These are phyloP conservation scores for Papiliotrema flavescens DNA, from an alignment of 1,284 basidiomycete species.

Conservation along the genomic window DNA sequence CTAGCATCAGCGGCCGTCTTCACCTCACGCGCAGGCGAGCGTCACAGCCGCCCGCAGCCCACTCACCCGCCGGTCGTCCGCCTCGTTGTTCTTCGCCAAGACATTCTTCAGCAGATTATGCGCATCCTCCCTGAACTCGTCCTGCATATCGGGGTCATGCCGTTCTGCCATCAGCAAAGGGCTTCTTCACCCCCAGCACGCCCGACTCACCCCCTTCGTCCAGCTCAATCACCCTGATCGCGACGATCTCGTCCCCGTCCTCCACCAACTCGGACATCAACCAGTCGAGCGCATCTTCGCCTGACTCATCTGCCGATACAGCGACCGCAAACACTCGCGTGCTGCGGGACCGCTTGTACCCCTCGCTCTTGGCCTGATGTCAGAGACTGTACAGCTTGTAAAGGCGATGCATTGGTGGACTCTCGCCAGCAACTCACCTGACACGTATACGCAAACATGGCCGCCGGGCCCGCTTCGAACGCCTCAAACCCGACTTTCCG, in stretches of 20 bases:
- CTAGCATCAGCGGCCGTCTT: constrained; percentile 44
- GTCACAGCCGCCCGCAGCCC: not conserved
- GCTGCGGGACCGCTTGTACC: constrained; percentile 71
- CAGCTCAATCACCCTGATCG: constrained; percentile 82
- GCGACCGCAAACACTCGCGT: constrained; percentile 91
- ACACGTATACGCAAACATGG: constrained; percentile 51
- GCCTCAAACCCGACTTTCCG: constrained; percentile 87
- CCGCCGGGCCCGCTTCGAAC: constrained; percentile 60
- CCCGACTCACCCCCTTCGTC: constrained; percentile 63
- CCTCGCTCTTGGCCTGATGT: constrained; percentile 70
- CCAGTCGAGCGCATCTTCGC: constrained; percentile 82
- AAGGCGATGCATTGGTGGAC: constrained; percentile 11
- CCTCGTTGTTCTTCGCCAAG: constrained; percentile 75
- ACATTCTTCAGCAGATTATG: constrained; percentile 75
- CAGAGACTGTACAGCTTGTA: constrained; percentile 14
- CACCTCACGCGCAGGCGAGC: constrained; percentile 6
- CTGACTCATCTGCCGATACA: constrained; percentile 82
- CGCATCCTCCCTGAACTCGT: constrained; percentile 82
- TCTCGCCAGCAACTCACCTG: constrained; percentile 39
- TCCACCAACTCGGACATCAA: constrained; percentile 78
- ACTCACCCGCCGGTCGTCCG: constrained; percentile 68
- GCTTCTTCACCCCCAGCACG: not conserved
- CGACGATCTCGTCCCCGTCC: constrained; percentile 91
- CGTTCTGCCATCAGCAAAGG: constrained; percentile 55
- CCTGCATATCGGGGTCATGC: constrained; percentile 56